Conservation (phyloP, 2,329 filamentous ascomycete species). For the Didymosphaeria variabile region DNA sequence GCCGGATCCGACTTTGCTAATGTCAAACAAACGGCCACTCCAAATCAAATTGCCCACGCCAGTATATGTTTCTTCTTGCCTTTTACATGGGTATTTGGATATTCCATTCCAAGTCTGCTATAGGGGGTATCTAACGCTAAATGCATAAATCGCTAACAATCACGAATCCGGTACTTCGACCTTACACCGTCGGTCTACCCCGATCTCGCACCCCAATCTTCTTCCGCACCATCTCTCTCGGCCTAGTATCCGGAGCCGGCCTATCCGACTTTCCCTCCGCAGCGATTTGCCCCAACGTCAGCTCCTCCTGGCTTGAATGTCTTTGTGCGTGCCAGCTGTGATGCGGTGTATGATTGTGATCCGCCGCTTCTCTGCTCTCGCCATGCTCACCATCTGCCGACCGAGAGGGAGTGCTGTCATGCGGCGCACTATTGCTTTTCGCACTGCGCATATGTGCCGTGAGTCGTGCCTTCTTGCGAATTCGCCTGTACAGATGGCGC, state of each 20-base stretch:
- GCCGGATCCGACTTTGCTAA: no score
- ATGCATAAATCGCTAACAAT: not conserved
- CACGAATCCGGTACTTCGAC: not conserved
- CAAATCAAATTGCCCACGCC: no score
- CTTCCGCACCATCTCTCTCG: not conserved
- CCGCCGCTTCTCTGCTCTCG: not conserved
- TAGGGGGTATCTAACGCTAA: not conserved
- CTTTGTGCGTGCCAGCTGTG: conserved; percentile 9
- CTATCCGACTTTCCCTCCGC: not conserved
- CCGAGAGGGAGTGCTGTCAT: not conserved
- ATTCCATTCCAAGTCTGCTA: not conserved
- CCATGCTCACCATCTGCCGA: not conserved
- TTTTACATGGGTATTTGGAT: no score
- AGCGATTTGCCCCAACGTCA: conserved; percentile 6
- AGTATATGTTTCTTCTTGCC: no score
- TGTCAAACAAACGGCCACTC: no score
- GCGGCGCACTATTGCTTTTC: not conserved
- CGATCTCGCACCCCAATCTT: not conserved
- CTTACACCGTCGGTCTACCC: not conserved
- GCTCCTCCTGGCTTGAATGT: conserved; percentile 16
- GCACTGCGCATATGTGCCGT: conserved; percentile 7
- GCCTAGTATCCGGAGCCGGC: not conserved
- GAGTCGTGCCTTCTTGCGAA: not conserved
- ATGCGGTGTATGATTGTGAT: not conserved
- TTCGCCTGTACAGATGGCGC: conserved; percentile 6